These are phyloP conservation scores for Coemansia sp. DNA, from an alignment of 192 early-diverging fungal genomes.

Conservation along the genomic window DNA sequence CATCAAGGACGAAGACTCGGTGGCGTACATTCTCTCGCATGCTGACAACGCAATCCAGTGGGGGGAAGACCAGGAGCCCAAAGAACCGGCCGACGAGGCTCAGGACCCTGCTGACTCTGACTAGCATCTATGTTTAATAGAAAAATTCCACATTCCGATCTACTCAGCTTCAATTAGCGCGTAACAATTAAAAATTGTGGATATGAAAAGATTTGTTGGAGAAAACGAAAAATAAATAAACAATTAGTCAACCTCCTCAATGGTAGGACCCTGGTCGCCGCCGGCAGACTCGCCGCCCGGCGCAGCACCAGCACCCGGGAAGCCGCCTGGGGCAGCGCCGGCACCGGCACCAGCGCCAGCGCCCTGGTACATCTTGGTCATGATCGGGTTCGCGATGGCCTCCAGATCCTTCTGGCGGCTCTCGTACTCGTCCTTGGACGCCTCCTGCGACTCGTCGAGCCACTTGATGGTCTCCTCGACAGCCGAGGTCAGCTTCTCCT, in stretches of 20 bases:
- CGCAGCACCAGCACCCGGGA: constrained; percentile 58
- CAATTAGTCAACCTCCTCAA: constrained; percentile 76
- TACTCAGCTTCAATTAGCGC: no score
- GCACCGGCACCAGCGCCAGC: constrained; percentile 68
- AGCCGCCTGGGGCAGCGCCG: constrained; percentile 48
- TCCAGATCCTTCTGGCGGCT: constrained; percentile 92
- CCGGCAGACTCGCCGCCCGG: constrained; percentile 64
- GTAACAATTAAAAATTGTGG: no score
- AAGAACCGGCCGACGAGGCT: constrained; percentile 61
- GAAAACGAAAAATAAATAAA: not conserved
- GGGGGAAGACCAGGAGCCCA: constrained; percentile 96
- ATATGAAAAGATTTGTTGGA: not conserved
- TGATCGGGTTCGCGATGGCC: constrained; percentile 94
- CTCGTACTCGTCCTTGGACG: constrained; percentile 97
- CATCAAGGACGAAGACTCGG: constrained; percentile 90
- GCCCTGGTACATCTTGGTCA: constrained; percentile 89
- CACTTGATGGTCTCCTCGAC: constrained; percentile 92
- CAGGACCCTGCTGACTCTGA: constrained; percentile 12
- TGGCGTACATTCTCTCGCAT: constrained; percentile 80
- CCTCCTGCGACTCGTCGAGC: constrained; percentile 93
- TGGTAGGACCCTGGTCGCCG: constrained; percentile 59
- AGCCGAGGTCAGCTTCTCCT: constrained; percentile 79
- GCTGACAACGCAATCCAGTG: constrained; percentile 96
- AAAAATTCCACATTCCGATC: no score
- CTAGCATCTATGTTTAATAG: no score